Conservation (phyloP, 768 basidiomycete species). For the Mycena polygramma region DNA sequence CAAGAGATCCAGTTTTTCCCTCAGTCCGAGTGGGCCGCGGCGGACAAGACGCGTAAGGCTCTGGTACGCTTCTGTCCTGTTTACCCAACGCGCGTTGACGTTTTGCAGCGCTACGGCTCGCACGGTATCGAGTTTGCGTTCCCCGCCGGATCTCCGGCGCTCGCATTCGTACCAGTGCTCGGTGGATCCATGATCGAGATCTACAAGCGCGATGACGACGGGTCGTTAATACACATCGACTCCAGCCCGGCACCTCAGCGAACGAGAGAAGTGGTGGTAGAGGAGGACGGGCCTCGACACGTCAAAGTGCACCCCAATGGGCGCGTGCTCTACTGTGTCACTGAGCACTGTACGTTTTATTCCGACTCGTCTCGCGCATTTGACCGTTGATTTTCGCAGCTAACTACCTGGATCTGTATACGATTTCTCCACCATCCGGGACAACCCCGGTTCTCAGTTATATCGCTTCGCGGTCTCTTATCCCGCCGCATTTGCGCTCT, state of each 20-base stretch:
- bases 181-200: constrained; percentile 63
- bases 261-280: constrained; percentile 40
- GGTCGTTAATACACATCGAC: constrained; percentile 51
- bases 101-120: constrained; percentile 60
- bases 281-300: constrained; percentile 64
- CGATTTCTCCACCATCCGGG: constrained; percentile 43
- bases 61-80: constrained; percentile 48
- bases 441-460: constrained; percentile 33
- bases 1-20: constrained; percentile 64
- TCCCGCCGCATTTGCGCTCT: constrained; percentile 39
- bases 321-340: constrained; percentile 62
- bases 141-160: constrained; percentile 38
- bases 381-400: constrained; percentile 44
- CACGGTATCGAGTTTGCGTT: constrained; percentile 64
- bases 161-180: constrained; percentile 64
- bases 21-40: constrained; percentile 53
- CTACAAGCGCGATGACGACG: constrained; percentile 52
- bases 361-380: not conserved
- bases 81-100: not conserved
- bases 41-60: constrained; percentile 65
- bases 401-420: constrained; percentile 61
- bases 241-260: constrained; percentile 54
- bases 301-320: constrained; percentile 67
- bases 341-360: constrained; percentile 61
- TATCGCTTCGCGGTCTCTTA: constrained; percentile 42